Conservation (phyloP, 805 yeast species). For the Candida krabiensis region DNA sequence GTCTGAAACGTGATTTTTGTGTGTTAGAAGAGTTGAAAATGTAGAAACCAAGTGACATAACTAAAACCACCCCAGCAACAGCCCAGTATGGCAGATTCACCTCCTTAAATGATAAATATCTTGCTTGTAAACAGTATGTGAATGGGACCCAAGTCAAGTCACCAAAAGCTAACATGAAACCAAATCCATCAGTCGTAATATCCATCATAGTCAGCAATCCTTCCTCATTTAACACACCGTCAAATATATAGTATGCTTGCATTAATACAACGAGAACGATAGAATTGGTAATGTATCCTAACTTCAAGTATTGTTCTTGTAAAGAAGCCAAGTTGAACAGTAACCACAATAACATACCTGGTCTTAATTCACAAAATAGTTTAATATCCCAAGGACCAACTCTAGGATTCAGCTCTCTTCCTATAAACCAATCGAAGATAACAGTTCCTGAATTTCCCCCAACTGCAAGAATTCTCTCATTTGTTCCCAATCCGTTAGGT, state of each 20-base stretch:
- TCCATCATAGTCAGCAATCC: slow-evolving; percentile 95
- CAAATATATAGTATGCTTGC: slow-evolving; percentile 83
- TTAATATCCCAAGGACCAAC: slow-evolving; percentile 84
- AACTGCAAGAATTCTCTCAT: slow-evolving; percentile 71
- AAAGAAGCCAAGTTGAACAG: slow-evolving; percentile 74
- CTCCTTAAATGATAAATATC: slow-evolving; percentile 71
- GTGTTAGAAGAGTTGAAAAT: slow-evolving; percentile 83
- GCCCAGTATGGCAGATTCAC: slow-evolving; percentile 49
- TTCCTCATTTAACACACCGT: slow-evolving; percentile 89
- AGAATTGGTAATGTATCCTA: slow-evolving; percentile 68
- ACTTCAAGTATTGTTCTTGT: slow-evolving; percentile 71
- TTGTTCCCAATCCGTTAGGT: slow-evolving; percentile 53
- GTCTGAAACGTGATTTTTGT: slow-evolving; percentile 82
- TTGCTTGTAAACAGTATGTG: slow-evolving; percentile 81
- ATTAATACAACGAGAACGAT: slow-evolving; percentile 64
- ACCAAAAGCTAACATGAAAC: slow-evolving; percentile 94
- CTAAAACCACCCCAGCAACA: slow-evolving; percentile 38
- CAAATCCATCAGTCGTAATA: slow-evolving; percentile 94
- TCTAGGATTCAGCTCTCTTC: slow-evolving; percentile 93
- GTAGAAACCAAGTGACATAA: slow-evolving; percentile 62
- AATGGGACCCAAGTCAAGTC: slow-evolving; percentile 93
- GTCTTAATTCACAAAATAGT: slow-evolving; percentile 89
- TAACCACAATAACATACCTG: slow-evolving; percentile 88
- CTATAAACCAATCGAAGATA: slow-evolving; percentile 94
- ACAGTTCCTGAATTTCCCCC: slow-evolving; percentile 83